phyloP scores from a whole-genome alignment of 208 protist genomes.

The Crithidia bombi region DNA sequence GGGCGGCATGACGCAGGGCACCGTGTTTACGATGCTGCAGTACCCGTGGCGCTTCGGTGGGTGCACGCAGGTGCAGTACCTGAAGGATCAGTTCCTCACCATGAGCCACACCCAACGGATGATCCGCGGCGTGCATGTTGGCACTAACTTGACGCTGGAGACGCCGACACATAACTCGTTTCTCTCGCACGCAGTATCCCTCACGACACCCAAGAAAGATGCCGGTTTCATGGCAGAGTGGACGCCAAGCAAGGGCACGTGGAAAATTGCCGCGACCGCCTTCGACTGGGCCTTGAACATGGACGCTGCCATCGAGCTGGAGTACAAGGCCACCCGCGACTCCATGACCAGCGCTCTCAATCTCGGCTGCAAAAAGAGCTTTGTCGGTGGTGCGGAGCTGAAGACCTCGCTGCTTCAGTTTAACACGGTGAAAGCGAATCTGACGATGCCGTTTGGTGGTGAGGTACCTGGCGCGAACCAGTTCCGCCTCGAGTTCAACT shows the following conservation, averaged over 20 bases:
- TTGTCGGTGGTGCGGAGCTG: constrained; percentile 75
- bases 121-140: constrained; percentile 82
- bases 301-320: constrained; percentile 76
- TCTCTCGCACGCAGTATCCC: constrained; percentile 67
- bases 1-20: constrained; percentile 78
- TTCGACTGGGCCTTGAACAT: constrained; percentile 73
- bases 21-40: constrained; percentile 86
- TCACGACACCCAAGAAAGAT: constrained; percentile 69
- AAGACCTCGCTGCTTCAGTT: constrained; percentile 64
- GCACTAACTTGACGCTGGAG: constrained; percentile 73
- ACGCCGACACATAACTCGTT: constrained; percentile 60
- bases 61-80: constrained; percentile 86
- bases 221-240: constrained; percentile 64
- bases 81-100: constrained; percentile 80
- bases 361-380: constrained; percentile 67
- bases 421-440: constrained; percentile 58
- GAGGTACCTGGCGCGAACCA: constrained; percentile 74
- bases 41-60: constrained; percentile 86
- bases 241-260: constrained; percentile 77
- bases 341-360: constrained; percentile 70
- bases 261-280: constrained; percentile 72
- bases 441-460: constrained; percentile 87
- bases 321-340: constrained; percentile 71
- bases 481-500: constrained; percentile 63
- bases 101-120: constrained; percentile 83